Base-by-base conservation (phyloP, 768 basidiomycete species). In the Hemileccinum rubropunctum region DNA sequence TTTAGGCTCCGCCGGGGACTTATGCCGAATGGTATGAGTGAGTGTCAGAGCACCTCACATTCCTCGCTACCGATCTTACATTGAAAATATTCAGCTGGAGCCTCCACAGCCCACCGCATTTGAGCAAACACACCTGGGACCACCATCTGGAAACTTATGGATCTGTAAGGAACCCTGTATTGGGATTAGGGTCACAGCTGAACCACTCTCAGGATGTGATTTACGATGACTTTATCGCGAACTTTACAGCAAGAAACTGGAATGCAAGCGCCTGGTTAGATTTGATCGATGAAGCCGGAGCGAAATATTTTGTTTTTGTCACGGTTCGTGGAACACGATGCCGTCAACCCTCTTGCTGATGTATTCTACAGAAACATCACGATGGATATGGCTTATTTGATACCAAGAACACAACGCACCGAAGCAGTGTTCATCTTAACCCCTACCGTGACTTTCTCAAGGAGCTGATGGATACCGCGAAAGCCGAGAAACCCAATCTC, bases 11-110 rank as follows among this genome's bases (percentile, higher is more conserved):
- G 2, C 62, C 65, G 0, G 58, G 56, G 13, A 53, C 57, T 11
- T 81, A 81, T 52, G 74, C 78, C 0, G 82, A 83, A 59, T 83
- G 80, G 80, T 82, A 81, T 50, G 62, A 75, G 77, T 79, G 59
- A 50, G 74, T 74, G 41, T 23, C 41, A 20, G n/a, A 37, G 18
- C 11, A 14, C 26, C 10, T 17, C 4, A 42, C 27, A 20, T 28
- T 11, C n/a, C 37, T 15, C 2, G 38, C 36, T 12, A 26, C 34
- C 3, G n/a, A 32, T 26, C 4, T 11, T 13, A 32, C 42, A 44
- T 11, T 51, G 26, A n/a, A 8, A 28, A 20, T 35, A 14, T 36
- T n/a, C 34, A 76, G 75, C 51, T 74, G 69, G 71, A 45, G 65
- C 50, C 54, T 76, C 20, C 76, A 74, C 38, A 71, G 65, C 41